Evolutionary conservation across 1,284 basidiomycete species (phyloP), one percentile per base, ranked within the genome.

Genomic region (Ganoderma meredithae): DNA sequence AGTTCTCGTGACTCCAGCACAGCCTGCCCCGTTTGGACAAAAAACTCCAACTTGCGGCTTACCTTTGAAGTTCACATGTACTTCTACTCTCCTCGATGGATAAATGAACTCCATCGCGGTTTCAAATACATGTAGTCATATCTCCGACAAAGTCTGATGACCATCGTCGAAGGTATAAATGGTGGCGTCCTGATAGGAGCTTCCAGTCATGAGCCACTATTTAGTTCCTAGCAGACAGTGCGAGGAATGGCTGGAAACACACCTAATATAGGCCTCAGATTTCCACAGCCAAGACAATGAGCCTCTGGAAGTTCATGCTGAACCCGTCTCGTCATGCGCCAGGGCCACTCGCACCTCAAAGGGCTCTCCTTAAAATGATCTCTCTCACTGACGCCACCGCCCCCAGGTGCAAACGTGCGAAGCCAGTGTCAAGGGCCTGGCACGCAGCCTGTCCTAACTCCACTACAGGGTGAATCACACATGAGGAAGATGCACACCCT

Each of bases 131-230:
- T 55, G 27, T 27, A 33, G 17, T 4, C 31, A 17, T 31, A 33
- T 19, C 33, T n/a, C 31, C 53, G n/a, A n/a, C 56, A 9, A 22
- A 39, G 36, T 19, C 31, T 10, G 31, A 6, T 55, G 6, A 6
- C n/a, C 56, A 22, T 60, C 36, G 15, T 60, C n/a, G 22, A 49
- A 22, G 47, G n/a, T 8, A 27, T 8, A 41, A 17, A 36, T 40
- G 65, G 62, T 2, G 41, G 55, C 17, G 68, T 68, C 25, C 49
- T 59, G 10, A 84, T 84, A 0, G 87, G 87, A 85, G 73, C 10
- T 12, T 13, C 22, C 13, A 19, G 8, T 10, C 2, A 25, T 49
- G 3, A 55, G 27, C 27, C 53, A 31, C 27, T 25, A 4, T 33
- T 33, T 5, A 5, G 27, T 27, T 2, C 12, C 47, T 13, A 25